Base-by-base conservation (phyloP, 805 yeast genomes). In the Jamesozyma hellenica region DNA sequence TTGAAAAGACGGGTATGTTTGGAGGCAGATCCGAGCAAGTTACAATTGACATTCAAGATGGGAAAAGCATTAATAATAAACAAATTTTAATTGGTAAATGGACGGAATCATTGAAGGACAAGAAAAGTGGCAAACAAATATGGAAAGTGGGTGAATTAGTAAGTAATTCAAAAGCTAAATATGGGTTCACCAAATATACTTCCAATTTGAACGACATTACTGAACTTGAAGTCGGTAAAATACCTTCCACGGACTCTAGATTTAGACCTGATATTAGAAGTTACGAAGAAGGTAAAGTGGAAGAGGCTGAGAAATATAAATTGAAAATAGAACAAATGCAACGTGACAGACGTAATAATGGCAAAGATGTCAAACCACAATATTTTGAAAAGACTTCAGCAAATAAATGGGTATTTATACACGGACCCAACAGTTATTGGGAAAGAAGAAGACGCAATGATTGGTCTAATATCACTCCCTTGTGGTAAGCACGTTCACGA, bases 211-310 rank as follows among this genome's bases (percentile, higher is more conserved):
- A 87, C 55, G 83, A 86, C 43, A 73, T 88, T 30, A 83, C 95
- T 0, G 64, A 57, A 3, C 61, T 90, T 12, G 96, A 90, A 55
- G 45, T 69, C 23, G 81, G 66, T 2, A 39, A 60, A 2, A 50
- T 88, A 30, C 81, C 96, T 5, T 88, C 88, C 3, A 84, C 92
- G 0, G 98, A 92, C 58, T 82, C 96, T 7, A 74, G 98, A 53
- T 61, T 78, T 34, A 73, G 98, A 54, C 97, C 96, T 0, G 98
- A 92, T 58, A 75, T 86, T 53, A 65, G 73, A 33, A 60, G 66
- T 2, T 86, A 85, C 50, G 94, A 85, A 54, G 56, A 70, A 14
- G 92, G 87, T 2, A 65, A 76, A 17, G 63, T 79, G 10, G 84
- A 76, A 16, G 61, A 67, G 39, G 96, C 97, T 0, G 96, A 90